These are phyloP conservation scores for Aspergillus sp. DNA, from an alignment of 2,329 filamentous ascomycete species.

Conservation along the genomic window DNA sequence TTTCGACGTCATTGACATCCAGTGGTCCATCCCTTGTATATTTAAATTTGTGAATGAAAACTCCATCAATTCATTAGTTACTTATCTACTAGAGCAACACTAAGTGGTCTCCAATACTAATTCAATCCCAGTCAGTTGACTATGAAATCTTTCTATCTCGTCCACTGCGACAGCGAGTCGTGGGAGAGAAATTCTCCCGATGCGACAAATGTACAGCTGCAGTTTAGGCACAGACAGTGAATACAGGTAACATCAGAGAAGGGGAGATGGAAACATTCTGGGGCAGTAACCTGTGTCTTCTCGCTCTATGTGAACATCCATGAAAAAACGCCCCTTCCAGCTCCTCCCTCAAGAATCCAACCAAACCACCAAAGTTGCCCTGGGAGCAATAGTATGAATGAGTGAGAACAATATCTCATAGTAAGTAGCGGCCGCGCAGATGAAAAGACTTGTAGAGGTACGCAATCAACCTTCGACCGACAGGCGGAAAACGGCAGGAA, in stretches of 20 bases:
- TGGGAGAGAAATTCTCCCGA: not conserved
- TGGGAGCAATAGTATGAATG: slow-evolving; percentile 3
- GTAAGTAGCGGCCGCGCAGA: slow-evolving; percentile 7
- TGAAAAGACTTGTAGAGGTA: slow-evolving; percentile 12
- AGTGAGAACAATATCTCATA: slow-evolving; percentile 8
- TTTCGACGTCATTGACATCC: slow-evolving; percentile 33
- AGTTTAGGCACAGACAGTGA: slow-evolving; percentile 4
- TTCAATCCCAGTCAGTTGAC: slow-evolving; percentile 9
- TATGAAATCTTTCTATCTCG: slow-evolving; percentile 14
- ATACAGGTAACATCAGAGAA: slow-evolving; percentile 13
- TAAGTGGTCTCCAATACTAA: slow-evolving; percentile 18
- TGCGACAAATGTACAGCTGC: slow-evolving; percentile 5
- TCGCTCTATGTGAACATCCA: slow-evolving; percentile 29
- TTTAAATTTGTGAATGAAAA: not conserved
- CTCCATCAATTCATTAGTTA: slow-evolving; percentile 21
- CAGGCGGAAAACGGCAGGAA: slow-evolving; percentile 5
- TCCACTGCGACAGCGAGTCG: slow-evolving; percentile 7
- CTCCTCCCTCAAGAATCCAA: slow-evolving; percentile 17
- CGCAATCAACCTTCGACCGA: slow-evolving; percentile 23
- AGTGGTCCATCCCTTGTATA: not conserved
- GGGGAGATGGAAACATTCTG: slow-evolving; percentile 21
- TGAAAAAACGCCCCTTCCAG: slow-evolving; percentile 22
- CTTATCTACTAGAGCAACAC: slow-evolving; percentile 21
- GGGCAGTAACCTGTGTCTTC: slow-evolving; percentile 18
- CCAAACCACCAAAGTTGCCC: slow-evolving; percentile 13